A percentile compares a stretch with the other conserved stretches of the same genome.
Conservation (phyloP, 1,284 basidiomycete species). For the Phlebopus sp. region DNA sequence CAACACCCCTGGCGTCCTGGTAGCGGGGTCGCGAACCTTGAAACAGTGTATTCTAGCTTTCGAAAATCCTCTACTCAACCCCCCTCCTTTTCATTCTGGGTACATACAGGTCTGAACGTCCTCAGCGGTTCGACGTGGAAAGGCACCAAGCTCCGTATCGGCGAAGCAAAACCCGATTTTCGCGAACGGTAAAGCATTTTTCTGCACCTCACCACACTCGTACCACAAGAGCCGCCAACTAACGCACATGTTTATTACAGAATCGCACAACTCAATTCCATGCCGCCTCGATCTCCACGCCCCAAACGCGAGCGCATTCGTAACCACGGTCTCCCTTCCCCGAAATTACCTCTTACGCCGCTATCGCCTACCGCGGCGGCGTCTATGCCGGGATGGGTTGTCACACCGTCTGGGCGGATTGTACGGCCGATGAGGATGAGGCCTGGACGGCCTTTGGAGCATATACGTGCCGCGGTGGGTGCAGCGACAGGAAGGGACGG, state of each 20-base stretch:
- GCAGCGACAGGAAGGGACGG: conserved; percentile 13
- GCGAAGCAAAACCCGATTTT: conserved; percentile 75
- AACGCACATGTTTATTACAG: too few species aligned
- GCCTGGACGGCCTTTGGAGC: conserved; percentile 56
- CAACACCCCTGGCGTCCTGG: too few species aligned
- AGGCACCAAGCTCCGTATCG: conserved; percentile 75
- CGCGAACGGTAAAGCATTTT: conserved; percentile 46
- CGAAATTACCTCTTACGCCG: conserved; percentile 63
- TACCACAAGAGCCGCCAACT: background rate
- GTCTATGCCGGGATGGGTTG: conserved; percentile 57
- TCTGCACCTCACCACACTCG: conserved; percentile 1
- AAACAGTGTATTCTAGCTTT: background rate
- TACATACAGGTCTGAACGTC: conserved; percentile 58
- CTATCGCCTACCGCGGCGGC: conserved; percentile 57
- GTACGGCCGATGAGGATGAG: conserved; percentile 65
- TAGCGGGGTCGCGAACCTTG: too few species aligned
- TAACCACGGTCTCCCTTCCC: conserved; percentile 37
- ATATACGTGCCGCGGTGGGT: conserved; percentile 21
- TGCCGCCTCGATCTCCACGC: conserved; percentile 10
- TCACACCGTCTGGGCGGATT: conserved; percentile 64
- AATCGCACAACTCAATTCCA: conserved; percentile 30
- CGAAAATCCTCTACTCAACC: background rate
- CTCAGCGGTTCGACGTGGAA: conserved; percentile 81
- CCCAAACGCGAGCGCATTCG: conserved; percentile 37
- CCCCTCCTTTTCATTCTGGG: conserved; percentile 5